Percentiles rank a stretch among this genome's conserved stretches.
phyloP scores from a whole-genome alignment of 768 basidiomycete genomes.

The Amanita pseudoporphyria region DNA sequence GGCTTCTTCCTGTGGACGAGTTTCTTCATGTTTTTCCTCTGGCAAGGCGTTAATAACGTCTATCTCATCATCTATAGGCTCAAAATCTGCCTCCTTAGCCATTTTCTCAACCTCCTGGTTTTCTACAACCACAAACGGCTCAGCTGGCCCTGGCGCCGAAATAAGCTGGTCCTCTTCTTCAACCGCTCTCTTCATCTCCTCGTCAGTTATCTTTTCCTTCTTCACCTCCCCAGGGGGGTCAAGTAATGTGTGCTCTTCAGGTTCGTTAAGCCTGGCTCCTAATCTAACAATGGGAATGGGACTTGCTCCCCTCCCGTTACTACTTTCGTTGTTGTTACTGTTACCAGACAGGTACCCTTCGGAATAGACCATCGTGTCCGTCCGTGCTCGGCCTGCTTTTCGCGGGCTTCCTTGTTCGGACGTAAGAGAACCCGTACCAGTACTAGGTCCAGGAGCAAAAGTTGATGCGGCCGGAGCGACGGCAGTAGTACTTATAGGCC shows the following conservation, averaged over 20 bases:
- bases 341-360: neutral
- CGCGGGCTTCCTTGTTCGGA: slow-evolving; percentile 29
- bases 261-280: slow-evolving; percentile 29
- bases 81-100: slow-evolving; percentile 16
- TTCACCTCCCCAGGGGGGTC: neutral
- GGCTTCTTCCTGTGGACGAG: neutral
- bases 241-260: slow-evolving; percentile 3
- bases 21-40: neutral
- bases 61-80: slow-evolving; percentile 5
- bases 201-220: neutral
- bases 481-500: neutral
- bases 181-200: neutral
- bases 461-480: too few species aligned
- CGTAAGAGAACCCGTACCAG: slow-evolving; percentile 16
- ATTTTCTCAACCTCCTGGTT: slow-evolving; percentile 15
- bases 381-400: slow-evolving; percentile 44
- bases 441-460: neutral
- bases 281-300: slow-evolving; percentile 6
- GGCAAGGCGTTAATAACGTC: neutral
- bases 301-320: neutral
- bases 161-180: neutral
- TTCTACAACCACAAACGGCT: neutral
- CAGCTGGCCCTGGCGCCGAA: neutral
- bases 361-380: slow-evolving; percentile 59
- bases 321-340: neutral